These are phyloP conservation scores for Colletotrichum sp. DNA, from an alignment of 2,329 filamentous ascomycete species.

Conservation along the genomic window DNA sequence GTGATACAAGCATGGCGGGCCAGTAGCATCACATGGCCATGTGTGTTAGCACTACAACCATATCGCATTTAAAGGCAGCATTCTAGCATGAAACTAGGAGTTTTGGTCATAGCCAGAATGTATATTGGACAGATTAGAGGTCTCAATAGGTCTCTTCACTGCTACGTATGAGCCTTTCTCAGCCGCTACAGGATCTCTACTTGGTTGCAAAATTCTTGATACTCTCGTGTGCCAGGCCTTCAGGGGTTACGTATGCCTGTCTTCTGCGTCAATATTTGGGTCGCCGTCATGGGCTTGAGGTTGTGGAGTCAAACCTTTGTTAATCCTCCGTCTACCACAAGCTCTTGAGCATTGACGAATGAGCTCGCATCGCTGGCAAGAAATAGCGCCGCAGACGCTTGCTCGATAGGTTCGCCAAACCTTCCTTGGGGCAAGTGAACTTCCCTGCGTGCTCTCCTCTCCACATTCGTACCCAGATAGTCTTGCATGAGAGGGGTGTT, in stretches of 20 bases:
- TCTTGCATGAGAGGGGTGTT: conserved; percentile 80
- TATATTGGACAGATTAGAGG: background rate
- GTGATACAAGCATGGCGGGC: background rate
- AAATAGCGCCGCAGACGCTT: conserved; percentile 77
- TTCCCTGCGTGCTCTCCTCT: conserved; percentile 73
- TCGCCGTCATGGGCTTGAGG: background rate
- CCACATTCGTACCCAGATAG: conserved; percentile 75
- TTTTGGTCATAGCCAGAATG: background rate
- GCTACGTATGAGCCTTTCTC: background rate
- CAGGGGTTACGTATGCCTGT: conserved; percentile 29
- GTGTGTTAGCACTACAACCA: background rate
- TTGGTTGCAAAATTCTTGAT: background rate
- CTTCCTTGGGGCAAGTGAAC: conserved; percentile 77
- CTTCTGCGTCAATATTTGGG: background rate
- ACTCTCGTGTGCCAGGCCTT: conserved; percentile 12
- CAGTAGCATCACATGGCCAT: background rate
- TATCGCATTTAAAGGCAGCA: background rate
- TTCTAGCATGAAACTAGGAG: background rate
- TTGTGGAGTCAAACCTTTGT: conserved; percentile 51
- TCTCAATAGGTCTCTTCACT: rapidly evolving
- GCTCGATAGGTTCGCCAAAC: conserved; percentile 80
- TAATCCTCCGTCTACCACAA: conserved; percentile 76
- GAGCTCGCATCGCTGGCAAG: conserved; percentile 76
- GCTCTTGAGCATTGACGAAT: conserved; percentile 77
- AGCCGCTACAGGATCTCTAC: background rate